These are phyloP conservation scores for Rhynchospora tenuis DNA, from an alignment of 176 grass and related monocot genomes.

Conservation along the genomic window DNA sequence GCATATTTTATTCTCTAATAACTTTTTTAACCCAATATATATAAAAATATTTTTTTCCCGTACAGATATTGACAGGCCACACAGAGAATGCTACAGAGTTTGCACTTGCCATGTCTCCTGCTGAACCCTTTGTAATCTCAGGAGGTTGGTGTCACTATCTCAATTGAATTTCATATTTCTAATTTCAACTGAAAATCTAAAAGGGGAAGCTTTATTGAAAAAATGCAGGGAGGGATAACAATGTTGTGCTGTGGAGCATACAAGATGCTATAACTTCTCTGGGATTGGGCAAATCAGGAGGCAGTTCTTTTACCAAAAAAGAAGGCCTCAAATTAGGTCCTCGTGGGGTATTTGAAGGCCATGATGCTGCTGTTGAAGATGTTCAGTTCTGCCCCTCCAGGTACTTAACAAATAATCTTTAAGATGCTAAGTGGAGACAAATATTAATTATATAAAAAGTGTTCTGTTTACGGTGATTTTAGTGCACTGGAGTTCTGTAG, in stretches of 20 bases:
- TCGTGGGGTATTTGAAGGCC: constrained; percentile 71
- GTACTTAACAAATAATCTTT: constrained; percentile 40
- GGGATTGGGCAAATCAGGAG: constrained; percentile 36
- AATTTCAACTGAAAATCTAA: constrained; percentile 1
- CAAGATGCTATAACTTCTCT: constrained; percentile 73
- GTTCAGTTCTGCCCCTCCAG: constrained; percentile 92
- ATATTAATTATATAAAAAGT: constrained; percentile 18
- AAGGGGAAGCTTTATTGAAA: neutral
- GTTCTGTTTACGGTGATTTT: constrained; percentile 17
- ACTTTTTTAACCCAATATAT: neutral
- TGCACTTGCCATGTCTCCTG: constrained; percentile 87
- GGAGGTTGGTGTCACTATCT: constrained; percentile 51
- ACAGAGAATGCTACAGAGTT: constrained; percentile 82
- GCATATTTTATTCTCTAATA: constrained; percentile 7
- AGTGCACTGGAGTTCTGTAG: constrained; percentile 97
- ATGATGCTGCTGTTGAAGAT: constrained; percentile 90
- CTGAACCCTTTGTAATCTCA: constrained; percentile 82
- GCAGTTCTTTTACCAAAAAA: constrained; percentile 44
- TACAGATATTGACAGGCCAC: constrained; percentile 84
- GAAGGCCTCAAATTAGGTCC: constrained; percentile 69
- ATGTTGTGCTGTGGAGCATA: constrained; percentile 90
- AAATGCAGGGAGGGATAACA: constrained; percentile 81
- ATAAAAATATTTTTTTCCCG: constrained; percentile 13
- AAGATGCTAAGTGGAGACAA: neutral
- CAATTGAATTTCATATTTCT: neutral